phyloP scores from a whole-genome alignment of 108 stramenopile species.

The Aurantiochytrium sp. region DNA sequence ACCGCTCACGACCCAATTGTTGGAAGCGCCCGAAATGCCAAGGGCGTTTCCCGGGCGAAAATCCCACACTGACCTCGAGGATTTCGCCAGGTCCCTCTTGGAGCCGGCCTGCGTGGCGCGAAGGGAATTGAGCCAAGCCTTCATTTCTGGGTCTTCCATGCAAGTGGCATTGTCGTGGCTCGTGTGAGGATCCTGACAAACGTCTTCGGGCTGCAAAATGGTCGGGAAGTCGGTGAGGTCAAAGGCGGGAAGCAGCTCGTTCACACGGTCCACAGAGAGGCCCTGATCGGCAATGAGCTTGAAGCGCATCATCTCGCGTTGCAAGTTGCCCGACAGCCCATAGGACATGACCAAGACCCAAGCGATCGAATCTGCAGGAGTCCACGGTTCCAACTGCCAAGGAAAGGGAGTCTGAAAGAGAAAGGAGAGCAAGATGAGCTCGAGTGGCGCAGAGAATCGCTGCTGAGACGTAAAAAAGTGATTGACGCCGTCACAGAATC shows the following conservation, averaged over 20 bases:
- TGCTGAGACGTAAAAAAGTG: background rate
- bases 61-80: background rate
- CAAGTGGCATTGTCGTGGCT: background rate
- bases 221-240: background rate
- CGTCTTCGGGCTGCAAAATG: background rate
- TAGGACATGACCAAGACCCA: slow-evolving; percentile 21
- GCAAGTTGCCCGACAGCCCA: slow-evolving; percentile 8
- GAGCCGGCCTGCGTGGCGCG: too few species aligned
- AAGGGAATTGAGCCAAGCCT: background rate
- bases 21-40: background rate
- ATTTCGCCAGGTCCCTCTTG: too few species aligned
- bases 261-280: background rate
- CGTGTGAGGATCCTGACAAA: background rate
- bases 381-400: background rate
- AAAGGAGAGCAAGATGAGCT: background rate
- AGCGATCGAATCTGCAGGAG: background rate
- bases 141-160: background rate
- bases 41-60: background rate
- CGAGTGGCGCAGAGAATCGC: background rate
- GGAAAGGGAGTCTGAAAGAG: background rate
- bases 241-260: slow-evolving; percentile 16
- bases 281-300: background rate
- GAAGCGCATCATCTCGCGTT: background rate
- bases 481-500: background rate
- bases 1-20: slow-evolving; percentile 22